Base-by-base conservation (phyloP, 768 basidiomycete species). In the Pulveroboletus frians region DNA sequence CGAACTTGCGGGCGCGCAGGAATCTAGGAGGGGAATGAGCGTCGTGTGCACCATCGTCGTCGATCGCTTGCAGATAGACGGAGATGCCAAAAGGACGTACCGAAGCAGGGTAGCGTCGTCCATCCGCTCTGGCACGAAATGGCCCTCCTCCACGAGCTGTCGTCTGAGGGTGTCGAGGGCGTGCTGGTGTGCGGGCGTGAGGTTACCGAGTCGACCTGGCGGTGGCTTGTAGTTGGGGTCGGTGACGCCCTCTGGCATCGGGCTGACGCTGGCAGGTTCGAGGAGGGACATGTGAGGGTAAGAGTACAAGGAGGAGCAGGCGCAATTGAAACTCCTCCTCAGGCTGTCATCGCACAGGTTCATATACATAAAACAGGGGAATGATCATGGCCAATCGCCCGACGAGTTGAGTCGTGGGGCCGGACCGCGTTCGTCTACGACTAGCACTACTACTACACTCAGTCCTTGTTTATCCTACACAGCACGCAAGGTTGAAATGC, bases 1-100 rank as follows among this genome's bases (percentile, higher is more conserved):
- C 92, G 56, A 97, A 99, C 69, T 88, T 93, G 57, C 96, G 78
- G 6, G 95, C 96, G 31, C 96, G 79, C 52, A 97, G 72, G 73
- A 95, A 99, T 62, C 93, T 91, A 53, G 13, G 7, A 30, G 20
- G 39, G n/a, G 23, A 2, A 17, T 37, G 42, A 42, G 34, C 26
- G 10, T 36, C 32, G 50, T 18, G 48, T 41, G 46, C 37, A 20
- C 14, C 48, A 60, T 59, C 66, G 47, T 36, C 23, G 18, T 43
- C 45, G 51, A 58, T 53, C 53, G 47, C 43, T 9, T 26, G 23
- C 23, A 6, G 23, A 26, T 26, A 6, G 23, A 4, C 23, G 6
- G 23, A 26, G 23, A 26, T 26, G 23, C 6, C 1, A 26, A 26
- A 3, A 26, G 23, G 23, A 67, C 76, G 20, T 49, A 84, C 83